phyloP scores from a whole-genome alignment of 2,329 filamentous ascomycete genomes.

The Trichoderma citrinoviride region DNA sequence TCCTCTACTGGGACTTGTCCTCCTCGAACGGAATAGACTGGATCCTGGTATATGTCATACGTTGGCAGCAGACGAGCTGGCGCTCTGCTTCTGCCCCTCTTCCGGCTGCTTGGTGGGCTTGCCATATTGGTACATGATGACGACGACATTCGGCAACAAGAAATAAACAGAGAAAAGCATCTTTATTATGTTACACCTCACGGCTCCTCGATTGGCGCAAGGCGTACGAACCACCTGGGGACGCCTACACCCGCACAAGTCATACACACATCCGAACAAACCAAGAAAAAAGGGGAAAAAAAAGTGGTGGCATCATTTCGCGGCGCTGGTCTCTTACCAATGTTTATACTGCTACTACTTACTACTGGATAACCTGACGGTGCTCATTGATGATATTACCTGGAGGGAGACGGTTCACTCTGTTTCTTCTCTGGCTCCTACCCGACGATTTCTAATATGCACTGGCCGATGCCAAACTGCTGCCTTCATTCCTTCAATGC shows the following conservation, averaged over 20 bases:
- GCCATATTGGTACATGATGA: constrained; percentile 32
- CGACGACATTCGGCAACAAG: constrained; percentile 32
- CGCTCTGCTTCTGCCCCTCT: constrained; percentile 2
- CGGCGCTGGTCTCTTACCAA: constrained; percentile 36
- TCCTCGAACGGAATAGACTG: not conserved
- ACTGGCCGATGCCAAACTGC: not conserved
- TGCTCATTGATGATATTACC: constrained; percentile 9
- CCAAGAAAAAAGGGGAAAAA: too few species aligned
- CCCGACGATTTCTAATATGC: not conserved
- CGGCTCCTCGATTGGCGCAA: constrained; percentile 40
- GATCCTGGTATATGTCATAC: not conserved
- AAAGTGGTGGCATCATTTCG: constrained; percentile 39
- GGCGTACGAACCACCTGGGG: constrained; percentile 39
- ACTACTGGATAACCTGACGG: not conserved
- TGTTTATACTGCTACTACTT: constrained; percentile 16
- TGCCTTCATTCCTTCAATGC: not conserved
- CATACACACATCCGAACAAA: not conserved
- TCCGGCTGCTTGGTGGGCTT: constrained; percentile 24
- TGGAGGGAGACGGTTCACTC: not conserved
- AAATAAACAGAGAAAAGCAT: constrained; percentile 28
- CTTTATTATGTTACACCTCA: constrained; percentile 27
- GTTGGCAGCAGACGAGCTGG: not conserved
- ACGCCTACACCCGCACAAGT: constrained; percentile 23
- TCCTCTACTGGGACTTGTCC: not conserved
- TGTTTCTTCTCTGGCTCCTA: not conserved